phyloP scores from a whole-genome alignment of 345 rosid species.

The Limnanthes douglasii region DNA sequence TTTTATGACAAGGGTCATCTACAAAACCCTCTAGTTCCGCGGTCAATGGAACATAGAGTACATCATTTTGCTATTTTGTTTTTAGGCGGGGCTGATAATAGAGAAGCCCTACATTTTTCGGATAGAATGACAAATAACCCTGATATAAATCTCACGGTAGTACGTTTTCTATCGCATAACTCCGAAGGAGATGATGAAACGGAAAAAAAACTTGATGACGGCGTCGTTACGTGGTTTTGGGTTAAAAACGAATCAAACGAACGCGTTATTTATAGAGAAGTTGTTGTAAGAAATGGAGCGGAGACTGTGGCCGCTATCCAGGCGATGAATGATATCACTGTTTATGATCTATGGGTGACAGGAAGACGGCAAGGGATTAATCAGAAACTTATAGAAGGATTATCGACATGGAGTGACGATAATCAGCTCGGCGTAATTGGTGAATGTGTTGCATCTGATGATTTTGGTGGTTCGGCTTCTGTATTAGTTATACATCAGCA shows the following conservation, averaged over 20 bases:
- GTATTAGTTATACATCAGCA: constrained; percentile 70
- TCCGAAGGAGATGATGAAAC: constrained; percentile 37
- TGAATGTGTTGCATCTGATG: constrained; percentile 36
- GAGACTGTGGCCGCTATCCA: constrained; percentile 52
- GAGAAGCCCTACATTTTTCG: constrained; percentile 53
- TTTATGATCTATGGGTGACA: constrained; percentile 52
- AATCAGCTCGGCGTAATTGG: constrained; percentile 45
- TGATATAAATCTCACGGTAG: constrained; percentile 22
- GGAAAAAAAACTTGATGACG: constrained; percentile 69
- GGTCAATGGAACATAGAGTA: constrained; percentile 7
- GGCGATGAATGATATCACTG: constrained; percentile 22
- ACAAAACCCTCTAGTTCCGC: constrained; percentile 7
- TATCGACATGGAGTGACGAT: constrained; percentile 41
- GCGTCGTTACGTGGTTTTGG: constrained; percentile 68
- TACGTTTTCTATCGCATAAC: constrained; percentile 39
- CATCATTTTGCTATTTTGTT: constrained; percentile 31
- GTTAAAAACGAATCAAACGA: constrained; percentile 44
- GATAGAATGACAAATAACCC: constrained; percentile 38
- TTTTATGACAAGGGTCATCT: constrained; percentile 30
- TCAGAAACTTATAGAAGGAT: constrained; percentile 39
- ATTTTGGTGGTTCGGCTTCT: constrained; percentile 33
- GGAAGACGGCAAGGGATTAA: constrained; percentile 58
- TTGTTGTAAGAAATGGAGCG: constrained; percentile 47
- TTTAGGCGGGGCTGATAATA: constrained; percentile 63
- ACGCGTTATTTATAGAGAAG: constrained; percentile 42